Base-by-base conservation (phyloP, 257 asterid genomes). In the Solanum corneliomulleri region DNA sequence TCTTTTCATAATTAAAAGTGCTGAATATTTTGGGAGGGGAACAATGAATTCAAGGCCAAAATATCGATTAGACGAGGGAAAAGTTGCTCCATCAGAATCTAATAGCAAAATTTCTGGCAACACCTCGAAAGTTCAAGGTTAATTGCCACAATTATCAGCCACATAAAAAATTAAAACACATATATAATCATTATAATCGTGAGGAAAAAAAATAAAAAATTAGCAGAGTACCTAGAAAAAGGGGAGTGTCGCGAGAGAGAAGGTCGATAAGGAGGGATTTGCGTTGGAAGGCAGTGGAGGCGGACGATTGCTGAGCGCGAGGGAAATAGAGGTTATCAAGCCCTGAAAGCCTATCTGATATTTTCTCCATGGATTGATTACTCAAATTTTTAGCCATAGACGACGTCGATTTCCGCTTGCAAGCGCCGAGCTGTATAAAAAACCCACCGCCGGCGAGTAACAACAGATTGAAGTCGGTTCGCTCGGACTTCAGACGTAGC, bases 301-400 rank as follows among this genome's bases (percentile, higher is more conserved):
- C 91, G 27, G 97, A 91, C 76, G 96, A 89, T 91, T 91, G 98
- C 82, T 91, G 91, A 60, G 95, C 95, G 87, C 98, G 98, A 23
- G 98, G 99, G 84, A 93, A 97, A 94, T 97, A 97, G 88, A 97
- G 90, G 91, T 94, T 96, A 35, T 95, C 98, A 29, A 94, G 85
- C 72, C 88, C 89, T 27, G 98, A 97, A 44, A 97, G 90, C 85
- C 98, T 92, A 64, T 88, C 93, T 29, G 96, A 89, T 37, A 97
- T 90, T 75, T 86, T 91, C 64, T 95, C 97, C 92, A 87, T 85
- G 81, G 94, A 92, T 90, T 94, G 95, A 88, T 42, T 69, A 89
- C 90, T 88, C 25, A 95, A 72, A 25, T 45, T 33, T 86, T 85
- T 82, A 60, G 82, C 88, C 70, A 37, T 37, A 13, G 18, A 64